Base-by-base conservation (phyloP, 306 rosid genomes). In the Urtica urens region DNA sequence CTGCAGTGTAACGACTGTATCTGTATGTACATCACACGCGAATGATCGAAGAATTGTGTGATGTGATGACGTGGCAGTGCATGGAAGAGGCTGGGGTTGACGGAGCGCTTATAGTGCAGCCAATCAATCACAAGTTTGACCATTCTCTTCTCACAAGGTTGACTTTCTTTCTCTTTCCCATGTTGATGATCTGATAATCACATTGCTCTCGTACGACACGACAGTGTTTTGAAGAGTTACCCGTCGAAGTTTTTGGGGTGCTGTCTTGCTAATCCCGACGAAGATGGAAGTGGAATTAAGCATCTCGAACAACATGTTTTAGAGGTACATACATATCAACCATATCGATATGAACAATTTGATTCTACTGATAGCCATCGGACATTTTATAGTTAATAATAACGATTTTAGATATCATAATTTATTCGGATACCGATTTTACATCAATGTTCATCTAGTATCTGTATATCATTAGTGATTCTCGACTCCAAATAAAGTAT, bases 261-360 rank as follows among this genome's bases (percentile, higher is more conserved):
- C 49, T 87, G 96, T 76, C 96, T 87, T 29, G 96, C 93, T 45
- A 78, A 83, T 67, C 96, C 96, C n/a, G 79, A 79, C 16, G 71
- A 64, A 30, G 93, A 83, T 53, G 93, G 88, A 63, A 73, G 72
- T 34, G 96, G 94, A 26, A 49, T 83, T 65, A 57, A 72, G 76
- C 81, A 76, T 62, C 77, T 87, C 63, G 86, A 80, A 63, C 49
- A 73, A 30, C 88, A 78, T 43, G 72, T 83, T 71, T 54, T 63
- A 60, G 52, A 87, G 96, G 96, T 83, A 16, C 53, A 38, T 28
- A n/a, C n/a, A n/a, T n/a, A n/a, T n/a, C n/a, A n/a, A n/a, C n/a
- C n/a, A n/a, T n/a, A n/a, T n/a, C n/a, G n/a, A n/a, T n/a, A n/a
- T n/a, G n/a, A n/a, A n/a, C n/a, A n/a, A n/a, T n/a, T n/a, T n/a